Evolutionary conservation across 495 filamentous ascomycete genomes (phyloP).

Genomic region (Neurospora discreta): DNA sequence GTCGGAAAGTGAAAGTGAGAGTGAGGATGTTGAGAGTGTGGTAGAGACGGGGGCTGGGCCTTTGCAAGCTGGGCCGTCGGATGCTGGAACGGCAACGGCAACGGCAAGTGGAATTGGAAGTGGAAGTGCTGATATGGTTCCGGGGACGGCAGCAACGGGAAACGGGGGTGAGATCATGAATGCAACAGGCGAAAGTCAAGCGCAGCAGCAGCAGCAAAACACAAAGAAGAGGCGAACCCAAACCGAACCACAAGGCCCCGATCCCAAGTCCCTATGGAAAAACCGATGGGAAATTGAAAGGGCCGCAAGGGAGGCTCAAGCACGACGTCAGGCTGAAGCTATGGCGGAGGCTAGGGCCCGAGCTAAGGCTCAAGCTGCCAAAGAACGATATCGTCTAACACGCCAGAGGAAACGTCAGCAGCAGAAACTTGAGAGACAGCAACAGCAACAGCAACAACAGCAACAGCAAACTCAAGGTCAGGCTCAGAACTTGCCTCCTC

Average conservation of each 20-base stretch:
- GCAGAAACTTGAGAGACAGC: neutral
- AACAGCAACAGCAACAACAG: neutral
- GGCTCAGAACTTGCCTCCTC: neutral
- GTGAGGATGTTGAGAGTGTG: neutral
- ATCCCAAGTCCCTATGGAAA: neutral
- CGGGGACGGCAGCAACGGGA: neutral
- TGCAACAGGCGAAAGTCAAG: neutral
- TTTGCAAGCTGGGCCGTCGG: neutral
- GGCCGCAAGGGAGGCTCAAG: neutral
- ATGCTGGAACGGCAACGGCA: neutral
- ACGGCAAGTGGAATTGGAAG: neutral
- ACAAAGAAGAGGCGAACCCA: neutral
- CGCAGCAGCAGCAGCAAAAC: neutral
- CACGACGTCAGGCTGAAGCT: neutral
- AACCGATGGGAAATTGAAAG: neutral
- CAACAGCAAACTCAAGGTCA: neutral
- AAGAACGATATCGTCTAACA: neutral
- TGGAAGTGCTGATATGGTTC: neutral
- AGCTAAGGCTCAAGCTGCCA: neutral
- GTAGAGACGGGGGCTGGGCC: neutral
- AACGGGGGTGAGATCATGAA: neutral
- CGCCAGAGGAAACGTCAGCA: neutral
- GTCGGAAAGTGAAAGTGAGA: neutral
- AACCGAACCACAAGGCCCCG: neutral
- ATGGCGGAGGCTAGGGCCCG: neutral